Base-by-base conservation (phyloP, 2,329 filamentous ascomycete genomes). In the Penicillium brasilianum region DNA sequence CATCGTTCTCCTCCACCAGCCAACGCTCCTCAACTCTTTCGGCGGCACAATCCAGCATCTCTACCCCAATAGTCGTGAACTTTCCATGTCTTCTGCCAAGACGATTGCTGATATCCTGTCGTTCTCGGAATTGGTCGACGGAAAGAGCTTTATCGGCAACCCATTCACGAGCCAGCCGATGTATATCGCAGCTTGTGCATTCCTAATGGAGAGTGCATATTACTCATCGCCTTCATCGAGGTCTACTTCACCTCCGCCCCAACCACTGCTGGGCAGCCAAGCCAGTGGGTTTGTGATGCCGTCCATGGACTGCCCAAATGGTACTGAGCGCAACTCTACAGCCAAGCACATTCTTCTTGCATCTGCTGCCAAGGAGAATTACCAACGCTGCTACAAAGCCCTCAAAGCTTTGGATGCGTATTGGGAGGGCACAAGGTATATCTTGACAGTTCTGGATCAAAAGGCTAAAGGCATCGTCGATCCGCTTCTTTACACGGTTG, bases 91-190 rank as follows among this genome's bases (percentile, higher is more conserved):
- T 14, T 94, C 91, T 25, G 93, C 92, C 13, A 96, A 96, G 79
- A 96, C 92, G 0, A 95, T 96, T 62, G 92, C 91, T 36, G 92
- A 96, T 69, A 96, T 96, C 16, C 78, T 96, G 9, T 89, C 90
- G 0, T 96, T 96, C 74, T 91, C 92, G 0, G 91, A 96, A 71
- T 80, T 96, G 10, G 91, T 95, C 55, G 91, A 96, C 73, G 88
- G 90, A 0, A 93, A 91, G 74, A 93, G 92, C 68, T 92, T 93
- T 58, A 89, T 93, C 36, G 91, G 92, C 1, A 96, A 95, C 61
- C 92, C 92, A 0, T 96, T 96, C 66, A 95, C 91, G 0, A 92
- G 90, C 51, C 92, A 96, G 75, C 92, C 92, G 0, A 96, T 96
- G 71, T 96, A 96, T 69, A 94, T 96, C 62, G 92, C 92, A 0